Evolutionary conservation across 345 rosid species (phyloP), one percentile per base, ranked within the genome.

Genomic region (Adansonia digitata): DNA sequence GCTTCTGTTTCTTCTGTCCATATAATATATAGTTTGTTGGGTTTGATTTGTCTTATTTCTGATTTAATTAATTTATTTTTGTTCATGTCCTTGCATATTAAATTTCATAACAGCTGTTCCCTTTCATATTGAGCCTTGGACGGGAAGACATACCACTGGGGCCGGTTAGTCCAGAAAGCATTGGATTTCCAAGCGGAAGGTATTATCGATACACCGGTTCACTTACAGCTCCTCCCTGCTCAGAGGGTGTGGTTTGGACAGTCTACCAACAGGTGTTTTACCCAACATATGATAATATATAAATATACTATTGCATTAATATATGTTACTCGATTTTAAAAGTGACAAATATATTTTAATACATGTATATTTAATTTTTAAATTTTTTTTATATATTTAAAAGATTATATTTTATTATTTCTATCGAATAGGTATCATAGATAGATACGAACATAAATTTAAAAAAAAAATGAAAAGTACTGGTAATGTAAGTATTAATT

Each of bases 231-330:
- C 92, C 97, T 77, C 94, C 94, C 0, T 90, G 97, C 82, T 86
- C 90, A 0, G 92, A 92, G 82, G 92, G 91, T 5, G 88, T 87
- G 48, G 29, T 85, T 68, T 92, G 97, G 97, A 92, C 90, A 4
- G 53, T 90, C 17, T 69, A 76, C 24, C 70, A 79, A 56, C 78
- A 72, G 91, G 94, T 88, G 7, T 8, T 17, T 18, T 20, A 1
- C 31, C 17, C 27, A 5, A 10, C 3, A 0, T 17, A 13, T n/a
- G n/a, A n/a, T n/a, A n/a, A 31, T 3, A 31, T 31, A 31, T 31
- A 31, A 31, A 31, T 31, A 31, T 31, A 1, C 34, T 31, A 31
- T 31, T 31, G 34, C 34, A 31, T 31, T 31, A 31, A 31, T 37
- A 0, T 37, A 37, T 3, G 5, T 37, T 37, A 37, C 5, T 37